A percentile compares a stretch with the other conserved stretches of the same genome.
phyloP scores from a whole-genome alignment of 2,329 filamentous ascomycete genomes.

The Colletotrichum nymphaeae region DNA sequence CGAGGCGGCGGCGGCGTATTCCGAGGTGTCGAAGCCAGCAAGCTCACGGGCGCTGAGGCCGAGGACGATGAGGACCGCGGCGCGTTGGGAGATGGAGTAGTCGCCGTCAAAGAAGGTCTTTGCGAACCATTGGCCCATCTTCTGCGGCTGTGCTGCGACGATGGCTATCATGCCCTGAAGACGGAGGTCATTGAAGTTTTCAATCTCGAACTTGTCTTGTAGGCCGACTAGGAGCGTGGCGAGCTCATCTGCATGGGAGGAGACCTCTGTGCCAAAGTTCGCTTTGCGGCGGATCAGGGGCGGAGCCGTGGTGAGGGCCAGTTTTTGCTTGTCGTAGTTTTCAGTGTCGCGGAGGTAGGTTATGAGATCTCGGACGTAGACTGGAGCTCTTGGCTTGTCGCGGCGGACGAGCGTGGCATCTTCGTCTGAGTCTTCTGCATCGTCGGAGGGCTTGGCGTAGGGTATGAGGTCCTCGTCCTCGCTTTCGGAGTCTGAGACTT shows the following conservation, averaged over 20 bases:
- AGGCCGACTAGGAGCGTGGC: slow-evolving; percentile 81
- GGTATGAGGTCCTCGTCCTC: slow-evolving; percentile 77
- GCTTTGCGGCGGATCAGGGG: slow-evolving; percentile 88
- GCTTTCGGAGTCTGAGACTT: slow-evolving; percentile 69
- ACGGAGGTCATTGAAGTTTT: slow-evolving; percentile 79
- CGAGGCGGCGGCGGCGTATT: slow-evolving; percentile 58
- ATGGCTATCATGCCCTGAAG: slow-evolving; percentile 86
- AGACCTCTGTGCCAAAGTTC: slow-evolving; percentile 88
- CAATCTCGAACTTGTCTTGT: slow-evolving; percentile 86
- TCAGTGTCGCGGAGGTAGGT: slow-evolving; percentile 82
- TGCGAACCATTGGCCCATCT: slow-evolving; percentile 87
- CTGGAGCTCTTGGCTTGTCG: slow-evolving; percentile 84
- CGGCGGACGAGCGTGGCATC: slow-evolving; percentile 88
- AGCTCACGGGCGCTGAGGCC: slow-evolving; percentile 87
- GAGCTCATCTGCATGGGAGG: slow-evolving; percentile 84
- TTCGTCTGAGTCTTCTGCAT: slow-evolving; percentile 91
- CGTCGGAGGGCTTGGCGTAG: slow-evolving; percentile 88
- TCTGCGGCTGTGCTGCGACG: slow-evolving; percentile 78
- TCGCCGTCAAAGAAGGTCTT: slow-evolving; percentile 92
- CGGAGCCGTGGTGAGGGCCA: slow-evolving; percentile 83
- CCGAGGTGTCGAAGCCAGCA: slow-evolving; percentile 76
- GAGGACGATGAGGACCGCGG: slow-evolving; percentile 82
- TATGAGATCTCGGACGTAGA: slow-evolving; percentile 91
- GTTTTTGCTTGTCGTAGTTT: slow-evolving; percentile 83
- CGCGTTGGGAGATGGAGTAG: slow-evolving; percentile 87